Evolutionary conservation across 768 basidiomycete species (phyloP).

Genomic region (Agaricus subrufescens): DNA sequence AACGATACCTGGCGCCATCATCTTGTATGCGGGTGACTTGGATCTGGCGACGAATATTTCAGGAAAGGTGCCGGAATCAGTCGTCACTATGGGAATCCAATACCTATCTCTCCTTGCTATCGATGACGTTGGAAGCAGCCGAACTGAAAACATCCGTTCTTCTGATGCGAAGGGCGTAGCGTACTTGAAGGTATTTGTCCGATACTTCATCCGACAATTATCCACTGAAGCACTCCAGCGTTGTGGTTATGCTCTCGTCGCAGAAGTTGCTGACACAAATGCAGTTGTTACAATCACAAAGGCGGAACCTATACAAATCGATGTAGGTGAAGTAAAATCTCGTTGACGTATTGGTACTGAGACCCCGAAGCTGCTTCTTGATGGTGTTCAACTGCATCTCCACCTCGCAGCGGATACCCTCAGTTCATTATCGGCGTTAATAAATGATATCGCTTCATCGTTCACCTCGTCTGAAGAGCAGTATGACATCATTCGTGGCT

Average conservation of each 20-base stretch:
- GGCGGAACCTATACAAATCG: constrained; percentile 16
- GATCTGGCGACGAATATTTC: constrained; percentile 72
- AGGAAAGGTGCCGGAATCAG: constrained; percentile 56
- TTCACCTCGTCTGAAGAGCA: constrained; percentile 31
- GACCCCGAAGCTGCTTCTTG: constrained; percentile 45
- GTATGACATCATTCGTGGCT: constrained; percentile 14
- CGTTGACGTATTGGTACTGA: not conserved
- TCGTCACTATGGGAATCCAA: constrained; percentile 44
- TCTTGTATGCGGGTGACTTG: constrained; percentile 59
- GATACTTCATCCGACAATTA: not conserved
- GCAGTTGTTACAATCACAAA: constrained; percentile 31
- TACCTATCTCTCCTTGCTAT: constrained; percentile 43
- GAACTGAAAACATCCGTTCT: constrained; percentile 16
- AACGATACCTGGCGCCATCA: constrained; percentile 57
- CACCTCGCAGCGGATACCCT: constrained; percentile 81
- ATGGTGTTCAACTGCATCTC: constrained; percentile 47
- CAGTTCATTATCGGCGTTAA: constrained; percentile 51
- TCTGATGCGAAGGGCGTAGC: constrained; percentile 29
- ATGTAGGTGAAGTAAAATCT: constrained; percentile 12
- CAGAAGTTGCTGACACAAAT: constrained; percentile 51
- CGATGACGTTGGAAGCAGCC: constrained; percentile 26
- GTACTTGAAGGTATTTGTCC: constrained; percentile 60
- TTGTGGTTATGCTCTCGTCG: constrained; percentile 65
- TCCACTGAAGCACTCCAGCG: constrained; percentile 30
- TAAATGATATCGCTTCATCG: constrained; percentile 42